These are phyloP conservation scores for Metschnikowia reukaufii DNA, from an alignment of 805 yeast species.

Conservation along the genomic window DNA sequence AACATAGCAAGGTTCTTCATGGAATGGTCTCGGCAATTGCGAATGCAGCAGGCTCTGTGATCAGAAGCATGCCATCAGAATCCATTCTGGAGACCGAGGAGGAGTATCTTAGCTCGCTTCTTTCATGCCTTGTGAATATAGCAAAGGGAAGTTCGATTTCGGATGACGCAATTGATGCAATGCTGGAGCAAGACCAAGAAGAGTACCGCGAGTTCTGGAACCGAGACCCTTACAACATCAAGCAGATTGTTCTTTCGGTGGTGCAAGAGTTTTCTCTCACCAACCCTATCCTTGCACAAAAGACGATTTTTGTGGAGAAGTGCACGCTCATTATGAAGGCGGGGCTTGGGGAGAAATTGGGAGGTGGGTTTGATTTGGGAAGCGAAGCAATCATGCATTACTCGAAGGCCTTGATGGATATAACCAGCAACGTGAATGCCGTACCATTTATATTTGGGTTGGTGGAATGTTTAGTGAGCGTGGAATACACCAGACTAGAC, in stretches of 20 bases:
- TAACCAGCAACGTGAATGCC: conserved; percentile 25
- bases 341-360: conserved; percentile 61
- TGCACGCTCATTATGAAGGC: conserved; percentile 60
- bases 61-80: conserved; percentile 13
- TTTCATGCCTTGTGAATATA: conserved; percentile 64
- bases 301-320: conserved; percentile 57
- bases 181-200: conserved; percentile 30
- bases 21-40: conserved; percentile 24
- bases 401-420: conserved; percentile 14
- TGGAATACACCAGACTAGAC: conserved; percentile 33
- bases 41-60: conserved; percentile 12
- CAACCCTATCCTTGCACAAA: conserved; percentile 37
- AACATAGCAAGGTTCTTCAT: conserved; percentile 25
- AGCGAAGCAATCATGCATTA: conserved; percentile 10
- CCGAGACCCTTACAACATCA: conserved; percentile 47
- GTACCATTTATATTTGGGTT: conserved; percentile 47
- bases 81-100: conserved; percentile 24
- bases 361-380: conserved; percentile 65
- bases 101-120: conserved; percentile 54
- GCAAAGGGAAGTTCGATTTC: conserved; percentile 69
- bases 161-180: conserved; percentile 47
- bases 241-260: conserved; percentile 40
- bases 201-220: conserved; percentile 43
- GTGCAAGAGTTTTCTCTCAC: conserved; percentile 45
- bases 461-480: conserved; percentile 43